A percentile compares a stretch with the other conserved stretches of the same genome.
Evolutionary conservation across 2,329 filamentous ascomycete genomes (phyloP).

Genomic region (Aspergillus unguis): DNA sequence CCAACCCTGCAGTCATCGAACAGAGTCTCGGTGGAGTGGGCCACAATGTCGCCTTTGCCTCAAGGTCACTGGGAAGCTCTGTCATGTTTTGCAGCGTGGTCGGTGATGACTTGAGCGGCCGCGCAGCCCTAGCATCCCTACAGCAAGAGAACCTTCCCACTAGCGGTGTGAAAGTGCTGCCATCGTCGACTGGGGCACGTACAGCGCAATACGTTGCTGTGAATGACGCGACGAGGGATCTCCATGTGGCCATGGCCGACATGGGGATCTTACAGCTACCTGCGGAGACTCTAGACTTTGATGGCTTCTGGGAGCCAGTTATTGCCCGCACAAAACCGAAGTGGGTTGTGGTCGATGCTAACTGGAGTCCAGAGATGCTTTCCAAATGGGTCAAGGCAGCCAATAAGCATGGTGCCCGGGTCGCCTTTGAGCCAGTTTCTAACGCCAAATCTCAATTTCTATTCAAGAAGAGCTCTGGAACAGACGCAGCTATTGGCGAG

Average conservation of each 20-base stretch:
- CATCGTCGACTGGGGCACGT: slow-evolving; percentile 52
- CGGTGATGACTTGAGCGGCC: slow-evolving; percentile 74
- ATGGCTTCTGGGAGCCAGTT: slow-evolving; percentile 59
- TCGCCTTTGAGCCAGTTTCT: slow-evolving; percentile 88
- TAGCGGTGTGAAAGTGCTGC: slow-evolving; percentile 59
- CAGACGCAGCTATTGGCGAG: slow-evolving; percentile 29
- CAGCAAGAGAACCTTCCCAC: slow-evolving; percentile 59
- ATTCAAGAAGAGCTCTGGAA: slow-evolving; percentile 47
- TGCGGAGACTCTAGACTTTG: slow-evolving; percentile 39
- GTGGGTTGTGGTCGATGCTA: slow-evolving; percentile 82
- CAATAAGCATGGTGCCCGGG: slow-evolving; percentile 53
- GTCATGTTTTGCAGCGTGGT: slow-evolving; percentile 78
- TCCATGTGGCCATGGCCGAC: slow-evolving; percentile 92
- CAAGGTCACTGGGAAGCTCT: slow-evolving; percentile 63
- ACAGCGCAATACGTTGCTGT: slow-evolving; percentile 91
- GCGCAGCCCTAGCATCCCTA: slow-evolving; percentile 66
- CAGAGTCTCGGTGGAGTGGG: slow-evolving; percentile 89
- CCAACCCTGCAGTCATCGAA: slow-evolving; percentile 76
- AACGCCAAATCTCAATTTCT: slow-evolving; percentile 70
- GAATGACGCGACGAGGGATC: slow-evolving; percentile 77
- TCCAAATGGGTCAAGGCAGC: slow-evolving; percentile 64
- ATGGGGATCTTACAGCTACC: slow-evolving; percentile 73
- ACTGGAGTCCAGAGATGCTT: slow-evolving; percentile 70
- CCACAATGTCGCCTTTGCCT: slow-evolving; percentile 83
- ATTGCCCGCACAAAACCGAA: slow-evolving; percentile 59